Conservation (phyloP, 78 protist species). For the Chrysochromulina parva region DNA sequence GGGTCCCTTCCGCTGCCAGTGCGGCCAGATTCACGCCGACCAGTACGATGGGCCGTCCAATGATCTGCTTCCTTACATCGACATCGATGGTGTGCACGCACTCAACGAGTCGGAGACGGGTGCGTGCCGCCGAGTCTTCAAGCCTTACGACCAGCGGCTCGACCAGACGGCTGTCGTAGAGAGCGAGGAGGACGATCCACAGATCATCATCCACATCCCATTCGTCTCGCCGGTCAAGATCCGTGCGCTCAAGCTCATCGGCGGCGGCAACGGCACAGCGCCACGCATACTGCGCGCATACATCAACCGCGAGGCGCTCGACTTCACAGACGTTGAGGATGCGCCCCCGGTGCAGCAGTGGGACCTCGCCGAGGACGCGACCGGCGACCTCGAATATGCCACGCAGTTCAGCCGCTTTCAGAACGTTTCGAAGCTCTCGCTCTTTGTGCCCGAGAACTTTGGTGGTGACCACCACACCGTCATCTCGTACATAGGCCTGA, state of each 20-base stretch:
- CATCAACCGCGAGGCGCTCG: slow-evolving; percentile 8
- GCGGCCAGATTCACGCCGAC: slow-evolving; percentile 16
- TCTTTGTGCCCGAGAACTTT: background rate
- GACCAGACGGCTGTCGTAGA: background rate
- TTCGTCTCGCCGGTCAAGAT: background rate
- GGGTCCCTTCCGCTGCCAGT: slow-evolving; percentile 4
- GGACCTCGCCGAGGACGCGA: background rate
- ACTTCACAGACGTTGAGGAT: background rate
- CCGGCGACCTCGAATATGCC: background rate
- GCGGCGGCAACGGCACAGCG: background rate
- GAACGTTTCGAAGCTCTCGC: background rate
- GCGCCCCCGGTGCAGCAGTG: background rate
- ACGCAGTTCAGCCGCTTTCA: background rate
- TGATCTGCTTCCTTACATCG: background rate
- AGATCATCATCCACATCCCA: background rate
- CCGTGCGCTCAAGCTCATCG: background rate
- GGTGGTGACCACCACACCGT: background rate
- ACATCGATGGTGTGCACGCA: background rate
- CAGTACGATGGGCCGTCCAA: background rate
- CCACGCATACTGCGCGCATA: background rate
- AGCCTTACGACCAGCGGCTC: background rate
- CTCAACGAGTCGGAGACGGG: slow-evolving; percentile 14
- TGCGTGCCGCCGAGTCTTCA: background rate
- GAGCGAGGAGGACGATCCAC: background rate
- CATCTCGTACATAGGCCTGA: slow-evolving; percentile 2